Evolutionary conservation across 345 rosid genomes (phyloP).

Genomic region (Eucalyptus tenuipes): DNA sequence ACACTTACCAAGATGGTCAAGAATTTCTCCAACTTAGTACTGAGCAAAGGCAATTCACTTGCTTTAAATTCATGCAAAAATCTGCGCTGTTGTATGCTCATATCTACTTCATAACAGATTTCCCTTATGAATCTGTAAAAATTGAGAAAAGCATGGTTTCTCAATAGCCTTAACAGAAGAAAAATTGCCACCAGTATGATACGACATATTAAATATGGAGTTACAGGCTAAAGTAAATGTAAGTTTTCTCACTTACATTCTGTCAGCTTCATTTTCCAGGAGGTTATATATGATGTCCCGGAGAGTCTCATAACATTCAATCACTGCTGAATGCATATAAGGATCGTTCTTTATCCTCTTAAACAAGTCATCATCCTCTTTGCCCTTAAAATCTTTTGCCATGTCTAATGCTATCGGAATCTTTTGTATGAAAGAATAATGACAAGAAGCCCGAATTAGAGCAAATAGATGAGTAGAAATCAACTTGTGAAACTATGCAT

Average conservation of each 20-base stretch:
- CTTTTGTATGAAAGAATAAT: slow-evolving; percentile 25
- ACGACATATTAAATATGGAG: neutral
- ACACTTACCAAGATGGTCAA: slow-evolving; percentile 51
- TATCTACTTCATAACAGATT: slow-evolving; percentile 49
- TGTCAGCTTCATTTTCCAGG: slow-evolving; percentile 60
- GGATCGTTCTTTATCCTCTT: slow-evolving; percentile 64
- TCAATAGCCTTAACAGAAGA: neutral
- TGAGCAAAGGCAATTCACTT: slow-evolving; percentile 74
- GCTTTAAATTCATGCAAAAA: slow-evolving; percentile 60
- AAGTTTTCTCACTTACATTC: slow-evolving; percentile 24
- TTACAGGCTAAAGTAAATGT: neutral
- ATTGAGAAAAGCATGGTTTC: neutral
- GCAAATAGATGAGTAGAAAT: neutral
- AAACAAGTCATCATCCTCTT: slow-evolving; percentile 63
- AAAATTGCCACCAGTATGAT: neutral
- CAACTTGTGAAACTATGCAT: slow-evolving; percentile 5
- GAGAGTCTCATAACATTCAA: slow-evolving; percentile 76
- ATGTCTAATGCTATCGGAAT: slow-evolving; percentile 98
- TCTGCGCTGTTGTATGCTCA: slow-evolving; percentile 23
- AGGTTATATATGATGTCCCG: slow-evolving; percentile 47
- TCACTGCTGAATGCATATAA: slow-evolving; percentile 70
- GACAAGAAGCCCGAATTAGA: neutral
- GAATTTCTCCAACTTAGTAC: slow-evolving; percentile 68
- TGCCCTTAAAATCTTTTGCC: slow-evolving; percentile 93
- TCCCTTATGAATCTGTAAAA: slow-evolving; percentile 37